These are phyloP conservation scores for Septoria petroselini DNA, from an alignment of 2,329 filamentous ascomycete species.

Conservation along the genomic window DNA sequence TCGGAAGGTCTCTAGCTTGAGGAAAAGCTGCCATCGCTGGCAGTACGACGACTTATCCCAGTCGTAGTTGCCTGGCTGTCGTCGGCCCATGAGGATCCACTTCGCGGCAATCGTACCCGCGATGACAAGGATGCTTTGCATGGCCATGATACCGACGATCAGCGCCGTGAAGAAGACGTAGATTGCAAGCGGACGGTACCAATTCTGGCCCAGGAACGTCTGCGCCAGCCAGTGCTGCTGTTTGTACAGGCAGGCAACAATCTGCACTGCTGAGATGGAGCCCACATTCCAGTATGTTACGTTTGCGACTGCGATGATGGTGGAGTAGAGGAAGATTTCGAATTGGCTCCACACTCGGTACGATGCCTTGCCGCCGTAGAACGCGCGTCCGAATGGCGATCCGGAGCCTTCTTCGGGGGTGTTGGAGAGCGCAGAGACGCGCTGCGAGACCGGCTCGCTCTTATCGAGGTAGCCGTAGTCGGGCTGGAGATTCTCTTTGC, in stretches of 20 bases:
- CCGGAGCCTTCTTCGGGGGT: conserved; percentile 25
- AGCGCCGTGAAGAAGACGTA: conserved; percentile 43
- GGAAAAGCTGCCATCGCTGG: conserved; percentile 57
- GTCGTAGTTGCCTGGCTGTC: conserved; percentile 54
- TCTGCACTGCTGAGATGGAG: conserved; percentile 49
- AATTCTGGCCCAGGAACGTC: conserved; percentile 17
- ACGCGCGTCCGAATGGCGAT: conserved; percentile 55
- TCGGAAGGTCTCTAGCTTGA: conserved; percentile 52
- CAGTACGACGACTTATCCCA: conserved; percentile 56
- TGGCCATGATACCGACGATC: conserved; percentile 45
- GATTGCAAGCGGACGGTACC: conserved; percentile 39
- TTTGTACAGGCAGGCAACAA: conserved; percentile 42
- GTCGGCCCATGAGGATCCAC: conserved; percentile 53
- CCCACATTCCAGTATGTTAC: conserved; percentile 53
- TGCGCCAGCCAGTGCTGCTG: conserved; percentile 12
- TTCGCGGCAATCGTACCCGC: conserved; percentile 48
- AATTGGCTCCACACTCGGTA: conserved; percentile 52
- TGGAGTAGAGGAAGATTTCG: conserved; percentile 52
- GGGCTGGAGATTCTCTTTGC: conserved; percentile 8
- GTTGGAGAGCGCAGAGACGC: conserved; percentile 4
- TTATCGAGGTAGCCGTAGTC: conserved; percentile 11
- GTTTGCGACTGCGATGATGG: conserved; percentile 47
- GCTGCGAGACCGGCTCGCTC: background rate
- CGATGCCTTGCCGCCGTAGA: conserved; percentile 51
- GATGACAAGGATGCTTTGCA: conserved; percentile 47